A percentile compares a stretch with the other conserved stretches of the same genome.
These are phyloP conservation scores for Glomus cerebriforme DNA, from an alignment of 192 early-diverging fungal species.

Conservation along the genomic window DNA sequence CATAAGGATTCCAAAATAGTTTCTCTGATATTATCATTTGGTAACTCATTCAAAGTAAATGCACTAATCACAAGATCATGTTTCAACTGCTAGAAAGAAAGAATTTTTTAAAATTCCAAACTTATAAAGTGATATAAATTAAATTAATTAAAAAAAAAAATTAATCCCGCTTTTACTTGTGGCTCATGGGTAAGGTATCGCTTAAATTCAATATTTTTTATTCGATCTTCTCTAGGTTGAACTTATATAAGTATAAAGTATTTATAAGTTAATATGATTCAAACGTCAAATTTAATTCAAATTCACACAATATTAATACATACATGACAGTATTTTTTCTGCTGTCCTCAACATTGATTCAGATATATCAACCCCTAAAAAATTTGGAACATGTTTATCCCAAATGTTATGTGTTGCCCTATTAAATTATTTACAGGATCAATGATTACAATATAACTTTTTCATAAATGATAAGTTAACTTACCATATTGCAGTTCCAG, in stretches of 20 bases:
- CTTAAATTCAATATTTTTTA: constrained; percentile 21
- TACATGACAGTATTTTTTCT: constrained; percentile 48
- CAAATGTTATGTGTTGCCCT: constrained; percentile 70
- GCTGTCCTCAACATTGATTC: constrained; percentile 75
- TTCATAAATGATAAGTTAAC: neutral
- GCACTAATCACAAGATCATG: constrained; percentile 75
- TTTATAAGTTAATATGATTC: neutral
- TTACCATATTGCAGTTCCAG: constrained; percentile 80
- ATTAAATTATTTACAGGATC: neutral
- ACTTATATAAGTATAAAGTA: neutral
- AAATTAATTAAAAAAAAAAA: neutral
- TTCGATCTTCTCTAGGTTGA: neutral
- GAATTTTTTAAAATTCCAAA: neutral
- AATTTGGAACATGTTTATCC: constrained; percentile 42
- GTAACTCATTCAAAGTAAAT: constrained; percentile 74
- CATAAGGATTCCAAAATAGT: constrained; percentile 73
- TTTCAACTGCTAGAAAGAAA: constrained; percentile 31
- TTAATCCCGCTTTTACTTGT: neutral
- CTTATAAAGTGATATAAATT: neutral
- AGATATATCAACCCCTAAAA: constrained; percentile 74
- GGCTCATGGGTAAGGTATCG: neutral
- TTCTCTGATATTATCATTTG: constrained; percentile 62
- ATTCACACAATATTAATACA: constrained; percentile 5
- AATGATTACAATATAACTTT: neutral
- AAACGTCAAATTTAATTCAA: neutral